phyloP scores from a whole-genome alignment of 2,329 filamentous ascomycete genomes.

The Cladosporium halotolerans region DNA sequence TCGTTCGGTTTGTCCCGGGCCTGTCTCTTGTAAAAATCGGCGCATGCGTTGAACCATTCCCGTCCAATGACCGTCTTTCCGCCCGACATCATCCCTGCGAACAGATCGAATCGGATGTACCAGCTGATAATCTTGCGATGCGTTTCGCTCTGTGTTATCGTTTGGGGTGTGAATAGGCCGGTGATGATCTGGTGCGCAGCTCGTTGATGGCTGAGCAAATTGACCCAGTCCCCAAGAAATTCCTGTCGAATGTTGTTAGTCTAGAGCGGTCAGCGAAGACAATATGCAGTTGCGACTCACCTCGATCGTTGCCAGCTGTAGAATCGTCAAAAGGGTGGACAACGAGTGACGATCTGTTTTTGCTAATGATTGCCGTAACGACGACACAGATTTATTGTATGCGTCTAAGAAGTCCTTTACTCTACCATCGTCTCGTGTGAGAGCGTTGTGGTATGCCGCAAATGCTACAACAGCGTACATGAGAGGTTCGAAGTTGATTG shows the following conservation, averaged over 20 bases:
- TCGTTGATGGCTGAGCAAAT: slow-evolving; percentile 84
- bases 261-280: too few relatives aligned
- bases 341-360: slow-evolving; percentile 65
- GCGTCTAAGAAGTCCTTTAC: slow-evolving; percentile 80
- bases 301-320: slow-evolving; percentile 91
- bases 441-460: slow-evolving; percentile 75
- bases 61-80: slow-evolving; percentile 66
- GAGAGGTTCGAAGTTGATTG: slow-evolving; percentile 70
- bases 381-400: slow-evolving; percentile 79
- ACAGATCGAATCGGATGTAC: slow-evolving; percentile 85
- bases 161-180: slow-evolving; percentile 69
- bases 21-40: slow-evolving; percentile 58
- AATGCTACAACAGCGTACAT: slow-evolving; percentile 85
- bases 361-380: slow-evolving; percentile 66
- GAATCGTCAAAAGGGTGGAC: slow-evolving; percentile 74
- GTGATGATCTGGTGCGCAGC: slow-evolving; percentile 78
- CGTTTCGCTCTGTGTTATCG: slow-evolving; percentile 63
- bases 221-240: slow-evolving; percentile 92
- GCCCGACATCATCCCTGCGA: slow-evolving; percentile 75
- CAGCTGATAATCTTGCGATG: slow-evolving; percentile 73
- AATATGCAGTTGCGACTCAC: slow-evolving; percentile 43
- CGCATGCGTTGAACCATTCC: slow-evolving; percentile 68
- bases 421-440: slow-evolving; percentile 63
- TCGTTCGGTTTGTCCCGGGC: slow-evolving; percentile 55
- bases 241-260: slow-evolving; percentile 52